These are phyloP conservation scores for Hansenula anomala DNA, from an alignment of 1,139 yeast species.

Conservation along the genomic window DNA sequence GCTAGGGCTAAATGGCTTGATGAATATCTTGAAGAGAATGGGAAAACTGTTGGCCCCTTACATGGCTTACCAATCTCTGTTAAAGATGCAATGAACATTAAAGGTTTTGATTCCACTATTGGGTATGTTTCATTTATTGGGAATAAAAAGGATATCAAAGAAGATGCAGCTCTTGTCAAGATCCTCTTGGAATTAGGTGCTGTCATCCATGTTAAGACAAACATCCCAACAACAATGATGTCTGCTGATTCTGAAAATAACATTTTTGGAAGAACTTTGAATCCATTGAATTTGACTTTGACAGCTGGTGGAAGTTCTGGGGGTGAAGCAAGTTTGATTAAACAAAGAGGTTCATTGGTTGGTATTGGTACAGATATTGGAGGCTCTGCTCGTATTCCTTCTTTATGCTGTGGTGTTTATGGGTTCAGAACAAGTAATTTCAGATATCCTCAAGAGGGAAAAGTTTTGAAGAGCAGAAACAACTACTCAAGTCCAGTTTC, in stretches of 20 bases:
- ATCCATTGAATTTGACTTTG: slow-evolving; percentile 43
- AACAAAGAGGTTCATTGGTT: slow-evolving; percentile 53
- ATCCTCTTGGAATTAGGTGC: slow-evolving; percentile 58
- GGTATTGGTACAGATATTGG: slow-evolving; percentile 76
- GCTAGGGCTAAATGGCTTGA: slow-evolving; percentile 48
- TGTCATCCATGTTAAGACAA: slow-evolving; percentile 46
- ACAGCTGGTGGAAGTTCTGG: slow-evolving; percentile 67
- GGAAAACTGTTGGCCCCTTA: slow-evolving; percentile 60
- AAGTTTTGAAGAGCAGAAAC: slow-evolving; percentile 51
- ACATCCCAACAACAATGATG: slow-evolving; percentile 51
- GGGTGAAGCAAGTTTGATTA: slow-evolving; percentile 66
- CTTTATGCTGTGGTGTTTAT: slow-evolving; percentile 40
- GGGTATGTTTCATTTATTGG: slow-evolving; percentile 61
- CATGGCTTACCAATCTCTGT: slow-evolving; percentile 32
- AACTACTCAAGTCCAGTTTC: slow-evolving; percentile 35
- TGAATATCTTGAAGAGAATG: slow-evolving; percentile 40
- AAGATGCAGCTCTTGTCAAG: slow-evolving; percentile 45
- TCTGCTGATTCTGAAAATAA: slow-evolving; percentile 43
- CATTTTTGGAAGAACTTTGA: slow-evolving; percentile 43
- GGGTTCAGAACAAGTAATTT: slow-evolving; percentile 58
- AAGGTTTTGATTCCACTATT: slow-evolving; percentile 47
- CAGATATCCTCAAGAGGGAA: slow-evolving; percentile 49
- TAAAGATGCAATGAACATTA: slow-evolving; percentile 56
- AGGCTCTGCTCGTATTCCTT: slow-evolving; percentile 70
- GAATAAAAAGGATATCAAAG: slow-evolving; percentile 30